Evolutionary conservation across 306 rosid species (phyloP).

Genomic region (Spatholobus suberectus): DNA sequence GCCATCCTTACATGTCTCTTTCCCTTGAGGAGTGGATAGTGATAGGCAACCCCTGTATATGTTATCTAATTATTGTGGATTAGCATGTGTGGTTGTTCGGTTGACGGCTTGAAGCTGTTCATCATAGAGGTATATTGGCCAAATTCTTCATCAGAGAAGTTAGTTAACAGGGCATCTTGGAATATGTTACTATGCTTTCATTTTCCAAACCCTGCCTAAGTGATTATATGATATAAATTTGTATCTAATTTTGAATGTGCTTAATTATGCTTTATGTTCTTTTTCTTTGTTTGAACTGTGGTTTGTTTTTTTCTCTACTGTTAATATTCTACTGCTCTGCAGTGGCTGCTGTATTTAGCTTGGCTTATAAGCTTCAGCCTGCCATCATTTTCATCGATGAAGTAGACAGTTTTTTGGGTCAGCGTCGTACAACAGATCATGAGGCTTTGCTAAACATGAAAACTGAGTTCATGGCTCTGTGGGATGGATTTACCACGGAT

Average conservation of each 20-base stretch:
- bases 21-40: neutral
- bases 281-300: slow-evolving; percentile 14
- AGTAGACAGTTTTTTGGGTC: slow-evolving; percentile 98
- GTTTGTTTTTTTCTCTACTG: slow-evolving; percentile 25
- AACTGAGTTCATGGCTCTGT: slow-evolving; percentile 97
- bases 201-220: slow-evolving; percentile 13
- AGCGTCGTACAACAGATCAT: slow-evolving; percentile 93
- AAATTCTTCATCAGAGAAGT: slow-evolving; percentile 5
- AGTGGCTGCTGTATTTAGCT: slow-evolving; percentile 97
- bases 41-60: neutral
- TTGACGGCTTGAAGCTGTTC: slow-evolving; percentile 25
- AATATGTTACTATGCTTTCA: neutral
- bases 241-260: slow-evolving; percentile 10
- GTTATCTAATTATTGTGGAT: slow-evolving; percentile 8
- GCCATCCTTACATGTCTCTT: neutral
- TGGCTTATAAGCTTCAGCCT: slow-evolving; percentile 98
- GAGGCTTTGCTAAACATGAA: slow-evolving; percentile 96
- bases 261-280: slow-evolving; percentile 16
- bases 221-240: neutral
- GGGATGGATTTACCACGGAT: slow-evolving; percentile 99
- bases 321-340: slow-evolving; percentile 44
- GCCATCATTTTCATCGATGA: slow-evolving; percentile 97
- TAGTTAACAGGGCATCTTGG: neutral
- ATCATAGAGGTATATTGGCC: neutral
- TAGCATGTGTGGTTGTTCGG: slow-evolving; percentile 10